Conservation (phyloP, 1,284 basidiomycete species). For the Puccinia brachypodii region DNA sequence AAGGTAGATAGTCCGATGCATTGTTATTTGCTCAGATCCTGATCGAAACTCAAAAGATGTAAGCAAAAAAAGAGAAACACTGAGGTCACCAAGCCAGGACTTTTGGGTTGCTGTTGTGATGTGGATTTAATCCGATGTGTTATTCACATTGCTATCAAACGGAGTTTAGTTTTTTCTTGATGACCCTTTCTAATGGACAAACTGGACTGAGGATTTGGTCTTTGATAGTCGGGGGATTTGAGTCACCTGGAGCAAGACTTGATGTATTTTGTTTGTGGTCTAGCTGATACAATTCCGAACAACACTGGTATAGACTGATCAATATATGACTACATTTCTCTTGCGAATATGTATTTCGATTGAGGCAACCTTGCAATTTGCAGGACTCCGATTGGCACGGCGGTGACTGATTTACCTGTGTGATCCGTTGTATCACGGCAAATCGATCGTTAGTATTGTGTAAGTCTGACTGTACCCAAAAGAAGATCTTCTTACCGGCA, state of each 20-base stretch:
- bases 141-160: neutral
- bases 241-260: no score
- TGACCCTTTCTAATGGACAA: slow-evolving; percentile 15
- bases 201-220: slow-evolving; percentile 26
- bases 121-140: no score
- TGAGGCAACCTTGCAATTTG: slow-evolving; percentile 24
- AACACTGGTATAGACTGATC: slow-evolving; percentile 24
- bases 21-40: no score
- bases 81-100: no score
- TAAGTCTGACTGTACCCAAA: neutral
- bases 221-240: neutral
- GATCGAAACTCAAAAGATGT: no score
- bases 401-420: slow-evolving; percentile 14
- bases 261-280: neutral
- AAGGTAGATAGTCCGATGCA: no score
- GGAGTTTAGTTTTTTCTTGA: slow-evolving; percentile 4
- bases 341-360: slow-evolving; percentile 20
- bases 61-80: no score
- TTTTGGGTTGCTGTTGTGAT: no score
- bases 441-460: neutral
- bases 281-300: slow-evolving; percentile 13
- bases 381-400: slow-evolving; percentile 30
- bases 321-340: slow-evolving; percentile 26
- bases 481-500: neutral
- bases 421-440: neutral